phyloP scores from a whole-genome alignment of 2,329 filamentous ascomycete genomes.

The Didymella segeticola region DNA sequence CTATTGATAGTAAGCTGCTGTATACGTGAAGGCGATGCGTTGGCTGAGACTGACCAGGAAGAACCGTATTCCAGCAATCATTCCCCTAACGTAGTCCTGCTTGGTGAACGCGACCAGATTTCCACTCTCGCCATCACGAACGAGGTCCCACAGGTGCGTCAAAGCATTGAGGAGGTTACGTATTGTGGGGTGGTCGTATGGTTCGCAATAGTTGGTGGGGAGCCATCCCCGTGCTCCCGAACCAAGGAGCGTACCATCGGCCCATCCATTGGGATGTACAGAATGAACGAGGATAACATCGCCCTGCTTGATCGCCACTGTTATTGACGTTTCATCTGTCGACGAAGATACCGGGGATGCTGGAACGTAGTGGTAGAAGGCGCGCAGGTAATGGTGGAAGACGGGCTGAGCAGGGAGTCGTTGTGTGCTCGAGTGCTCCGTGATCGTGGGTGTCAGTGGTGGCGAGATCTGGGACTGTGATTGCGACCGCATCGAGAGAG shows the following conservation, averaged over 20 bases:
- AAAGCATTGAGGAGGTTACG: conserved; percentile 83
- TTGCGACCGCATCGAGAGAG: conserved; percentile 39
- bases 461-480: conserved; percentile 71
- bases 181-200: conserved; percentile 90
- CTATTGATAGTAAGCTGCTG: conserved; percentile 54
- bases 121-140: conserved; percentile 77
- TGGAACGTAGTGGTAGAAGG: conserved; percentile 91
- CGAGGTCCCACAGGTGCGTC: conserved; percentile 89
- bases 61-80: conserved; percentile 91
- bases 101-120: conserved; percentile 82
- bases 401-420: conserved; percentile 63
- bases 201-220: conserved; percentile 97
- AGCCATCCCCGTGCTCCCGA: conserved; percentile 92
- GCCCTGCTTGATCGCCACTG: conserved; percentile 84
- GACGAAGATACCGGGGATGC: conserved; percentile 77
- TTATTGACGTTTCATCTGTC: conserved; percentile 70
- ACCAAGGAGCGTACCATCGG: conserved; percentile 87
- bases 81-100: conserved; percentile 91
- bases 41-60: conserved; percentile 71
- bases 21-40: background rate
- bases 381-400: conserved; percentile 93
- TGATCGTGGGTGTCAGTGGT: conserved; percentile 75
- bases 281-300: conserved; percentile 95
- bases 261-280: conserved; percentile 98
- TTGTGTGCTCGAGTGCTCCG: conserved; percentile 62